Evolutionary conservation across 208 protist species (phyloP).

Genomic region (Trichomonas tenax): DNA sequence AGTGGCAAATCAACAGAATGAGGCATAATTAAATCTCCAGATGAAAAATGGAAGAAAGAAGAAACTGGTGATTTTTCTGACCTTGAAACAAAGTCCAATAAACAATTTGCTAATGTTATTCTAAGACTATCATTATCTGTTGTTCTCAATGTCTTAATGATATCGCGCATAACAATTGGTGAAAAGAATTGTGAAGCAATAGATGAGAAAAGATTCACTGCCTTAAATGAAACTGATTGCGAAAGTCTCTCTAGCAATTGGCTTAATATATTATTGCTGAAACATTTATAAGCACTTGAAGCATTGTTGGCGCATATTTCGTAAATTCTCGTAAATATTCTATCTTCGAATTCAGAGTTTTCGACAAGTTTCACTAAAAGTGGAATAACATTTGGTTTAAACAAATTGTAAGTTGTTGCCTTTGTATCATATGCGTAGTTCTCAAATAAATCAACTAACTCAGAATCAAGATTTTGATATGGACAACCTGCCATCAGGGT

Average conservation of each 20-base stretch:
- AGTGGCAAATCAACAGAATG: not conserved
- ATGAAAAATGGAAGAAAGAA: not conserved
- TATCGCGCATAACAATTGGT: not conserved
- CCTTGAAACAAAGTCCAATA: not conserved
- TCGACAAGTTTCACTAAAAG: not conserved
- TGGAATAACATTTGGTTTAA: not conserved
- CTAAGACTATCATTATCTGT: not conserved
- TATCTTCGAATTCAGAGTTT: not conserved
- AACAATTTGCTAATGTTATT: not conserved
- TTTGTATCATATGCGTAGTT: not conserved
- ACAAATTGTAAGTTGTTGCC: not conserved
- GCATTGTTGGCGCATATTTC: not conserved
- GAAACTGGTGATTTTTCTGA: not conserved
- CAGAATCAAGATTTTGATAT: not conserved
- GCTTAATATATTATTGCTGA: not conserved
- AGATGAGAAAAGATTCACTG: not conserved
- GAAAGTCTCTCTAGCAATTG: not conserved
- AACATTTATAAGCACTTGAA: not conserved
- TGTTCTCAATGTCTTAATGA: not conserved
- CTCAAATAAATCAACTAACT: not conserved
- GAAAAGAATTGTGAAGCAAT: not conserved
- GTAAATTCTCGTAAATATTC: not conserved
- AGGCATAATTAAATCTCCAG: not conserved
- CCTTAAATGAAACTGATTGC: not conserved
- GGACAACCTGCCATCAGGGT: not conserved